Conservation (phyloP, 176 grass and related monocot genomes). For the Ampelocalamus luodianensis region DNA sequence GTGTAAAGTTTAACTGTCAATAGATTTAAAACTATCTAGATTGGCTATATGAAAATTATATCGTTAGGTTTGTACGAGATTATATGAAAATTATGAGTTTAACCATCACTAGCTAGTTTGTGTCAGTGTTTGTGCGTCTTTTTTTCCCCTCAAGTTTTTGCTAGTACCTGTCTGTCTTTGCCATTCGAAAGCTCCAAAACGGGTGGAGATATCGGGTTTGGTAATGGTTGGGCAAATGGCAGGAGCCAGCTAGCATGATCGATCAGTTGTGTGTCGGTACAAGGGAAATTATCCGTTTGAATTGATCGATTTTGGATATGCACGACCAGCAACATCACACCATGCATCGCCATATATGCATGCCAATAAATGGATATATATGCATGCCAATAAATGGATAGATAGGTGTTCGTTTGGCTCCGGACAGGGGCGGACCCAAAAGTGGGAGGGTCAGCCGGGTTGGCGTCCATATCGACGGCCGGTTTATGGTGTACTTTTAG, state of each 20-base stretch:
- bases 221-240: too few relatives aligned
- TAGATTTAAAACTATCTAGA: too few relatives aligned
- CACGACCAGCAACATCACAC: neutral
- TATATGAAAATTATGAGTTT: too few relatives aligned
- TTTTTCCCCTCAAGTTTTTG: neutral
- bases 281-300: neutral
- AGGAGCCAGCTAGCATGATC: neutral
- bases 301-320: neutral
- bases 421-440: too few relatives aligned
- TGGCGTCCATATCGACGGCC: too few relatives aligned
- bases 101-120: too few relatives aligned
- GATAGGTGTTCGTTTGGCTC: neutral
- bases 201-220: neutral
- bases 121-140: neutral
- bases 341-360: neutral
- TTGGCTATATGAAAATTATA: too few relatives aligned
- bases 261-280: neutral
- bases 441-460: too few relatives aligned
- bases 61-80: too few relatives aligned
- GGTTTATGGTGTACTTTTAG: too few relatives aligned
- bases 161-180: neutral
- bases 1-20: too few relatives aligned
- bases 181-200: neutral
- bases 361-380: neutral
- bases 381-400: neutral